Evolutionary conservation across 768 basidiomycete genomes (phyloP).

Genomic region (Austroboletus eburneus): DNA sequence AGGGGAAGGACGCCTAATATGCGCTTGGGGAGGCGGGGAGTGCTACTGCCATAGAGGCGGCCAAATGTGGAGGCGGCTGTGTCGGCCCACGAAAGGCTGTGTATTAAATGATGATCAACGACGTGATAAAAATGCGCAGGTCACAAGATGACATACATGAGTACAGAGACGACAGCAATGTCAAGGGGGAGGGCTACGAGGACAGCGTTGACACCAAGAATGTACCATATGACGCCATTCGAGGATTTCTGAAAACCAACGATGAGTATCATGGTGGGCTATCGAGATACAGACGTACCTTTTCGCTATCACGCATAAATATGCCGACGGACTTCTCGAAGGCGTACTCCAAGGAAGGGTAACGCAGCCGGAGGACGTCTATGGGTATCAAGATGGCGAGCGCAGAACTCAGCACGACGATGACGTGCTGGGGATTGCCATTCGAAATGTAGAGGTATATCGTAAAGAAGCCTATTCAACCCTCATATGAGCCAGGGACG

Average conservation of each 20-base stretch:
- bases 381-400: slow-evolving; percentile 67
- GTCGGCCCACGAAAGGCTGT: slow-evolving; percentile 92
- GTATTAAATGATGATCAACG: not conserved
- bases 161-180: slow-evolving; percentile 82
- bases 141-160: slow-evolving; percentile 59
- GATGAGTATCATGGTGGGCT: not conserved
- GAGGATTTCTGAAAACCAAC: slow-evolving; percentile 41
- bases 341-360: slow-evolving; percentile 55
- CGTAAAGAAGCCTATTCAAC: slow-evolving; percentile 55
- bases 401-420: slow-evolving; percentile 59
- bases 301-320: slow-evolving; percentile 88
- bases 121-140: not conserved
- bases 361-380: slow-evolving; percentile 71
- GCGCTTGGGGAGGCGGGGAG: slow-evolving; percentile 55
- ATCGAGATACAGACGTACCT: slow-evolving; percentile 36
- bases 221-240: slow-evolving; percentile 89
- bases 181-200: slow-evolving; percentile 77
- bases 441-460: slow-evolving; percentile 53
- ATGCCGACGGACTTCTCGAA: slow-evolving; percentile 75
- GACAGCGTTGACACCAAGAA: slow-evolving; percentile 78
- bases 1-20: slow-evolving; percentile 53
- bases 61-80: slow-evolving; percentile 92
- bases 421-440: slow-evolving; percentile 46
- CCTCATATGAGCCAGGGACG: slow-evolving; percentile 1
- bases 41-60: slow-evolving; percentile 72